A percentile compares a stretch with the other conserved stretches of the same genome.
Evolutionary conservation across 208 protist species (phyloP).

Genomic region (Crithidia thermophila): DNA sequence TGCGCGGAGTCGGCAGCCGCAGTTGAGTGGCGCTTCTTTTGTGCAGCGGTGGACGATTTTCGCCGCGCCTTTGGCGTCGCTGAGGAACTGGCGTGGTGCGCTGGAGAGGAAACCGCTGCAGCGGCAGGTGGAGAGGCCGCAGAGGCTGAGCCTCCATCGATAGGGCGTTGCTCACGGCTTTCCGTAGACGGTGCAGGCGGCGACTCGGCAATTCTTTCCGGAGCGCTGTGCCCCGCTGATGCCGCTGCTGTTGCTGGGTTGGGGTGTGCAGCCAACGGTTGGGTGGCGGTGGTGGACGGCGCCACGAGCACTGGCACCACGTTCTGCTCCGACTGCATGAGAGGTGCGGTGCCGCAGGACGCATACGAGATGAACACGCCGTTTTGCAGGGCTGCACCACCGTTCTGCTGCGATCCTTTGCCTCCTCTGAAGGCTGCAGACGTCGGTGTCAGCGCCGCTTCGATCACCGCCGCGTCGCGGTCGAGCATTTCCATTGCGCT

Average conservation of each 20-base stretch:
- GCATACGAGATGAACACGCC: constrained; percentile 34
- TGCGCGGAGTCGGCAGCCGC: neutral
- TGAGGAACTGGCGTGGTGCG: too few species aligned
- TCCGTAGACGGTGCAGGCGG: neutral
- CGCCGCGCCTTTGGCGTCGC: too few species aligned
- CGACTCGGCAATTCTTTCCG: too few species aligned
- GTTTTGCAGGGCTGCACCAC: neutral
- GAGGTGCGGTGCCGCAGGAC: constrained; percentile 17
- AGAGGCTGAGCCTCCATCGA: too few species aligned
- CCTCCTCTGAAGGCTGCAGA: neutral
- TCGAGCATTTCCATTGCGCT: constrained; percentile 55
- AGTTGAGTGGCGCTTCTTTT: neutral
- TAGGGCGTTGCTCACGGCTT: too few species aligned
- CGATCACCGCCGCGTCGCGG: constrained; percentile 39
- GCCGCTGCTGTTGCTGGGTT: neutral
- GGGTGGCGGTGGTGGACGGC: neutral
- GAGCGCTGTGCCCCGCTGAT: too few species aligned
- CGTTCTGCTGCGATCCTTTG: neutral
- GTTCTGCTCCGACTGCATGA: neutral
- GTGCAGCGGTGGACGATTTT: too few species aligned
- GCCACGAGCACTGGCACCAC: constrained; percentile 7
- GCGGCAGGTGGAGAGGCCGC: too few species aligned
- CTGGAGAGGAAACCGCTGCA: too few species aligned
- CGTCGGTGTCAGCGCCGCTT: neutral
- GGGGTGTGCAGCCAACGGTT: neutral